Base-by-base conservation (phyloP, 1,139 yeast genomes). In the Saccharomycopsis hybrid region DNA sequence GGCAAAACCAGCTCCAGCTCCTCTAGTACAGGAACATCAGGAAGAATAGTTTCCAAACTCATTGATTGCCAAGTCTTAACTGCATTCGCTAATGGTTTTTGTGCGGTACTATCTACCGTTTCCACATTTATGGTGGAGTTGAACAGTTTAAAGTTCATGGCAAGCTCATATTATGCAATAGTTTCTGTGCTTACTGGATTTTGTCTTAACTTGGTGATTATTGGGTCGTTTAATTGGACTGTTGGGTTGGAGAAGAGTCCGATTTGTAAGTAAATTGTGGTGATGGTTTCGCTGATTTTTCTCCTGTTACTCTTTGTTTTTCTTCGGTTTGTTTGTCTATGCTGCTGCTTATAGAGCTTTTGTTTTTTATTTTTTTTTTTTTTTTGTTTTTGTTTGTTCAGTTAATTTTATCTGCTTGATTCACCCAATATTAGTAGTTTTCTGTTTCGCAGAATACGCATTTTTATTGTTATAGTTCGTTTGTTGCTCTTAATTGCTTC, bases 101-200 rank as follows among this genome's bases (percentile, higher is more conserved):
- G 94, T 61, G 96, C 95, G 0, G 73, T 80, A 3, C 65, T 86
- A 44, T 80, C 92, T 37, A 89, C 96, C 0, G 77, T 86, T 37
- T 81, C 89, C 51, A 83, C 96, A 0, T 83, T 88, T 58, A 74
- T 85, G 2, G 78, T 76, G 33, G 96, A 89, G 62, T 63, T 86
- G 41, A 70, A 70, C 56, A 69, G 68, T 0, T 59, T 82, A 8
- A 55, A 52, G 1, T 42, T 52, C 18, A 49, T 54, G 2, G 41
- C 44, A 7, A 52, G 56, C 31, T 63, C 54, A 56, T 70, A 69
- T 53, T 77, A 77, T 56, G 72, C 67, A 1, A 24, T 62, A 3
- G 43, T 55, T 0, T 69, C 77, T 11, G 57, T 76, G 1, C 41
- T 58, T 3, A 43, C 58, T 1, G 60, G 72, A 32, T 75, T 70